Conservation (phyloP, 2,329 filamentous ascomycete species). For the Exophiala calicioides region DNA sequence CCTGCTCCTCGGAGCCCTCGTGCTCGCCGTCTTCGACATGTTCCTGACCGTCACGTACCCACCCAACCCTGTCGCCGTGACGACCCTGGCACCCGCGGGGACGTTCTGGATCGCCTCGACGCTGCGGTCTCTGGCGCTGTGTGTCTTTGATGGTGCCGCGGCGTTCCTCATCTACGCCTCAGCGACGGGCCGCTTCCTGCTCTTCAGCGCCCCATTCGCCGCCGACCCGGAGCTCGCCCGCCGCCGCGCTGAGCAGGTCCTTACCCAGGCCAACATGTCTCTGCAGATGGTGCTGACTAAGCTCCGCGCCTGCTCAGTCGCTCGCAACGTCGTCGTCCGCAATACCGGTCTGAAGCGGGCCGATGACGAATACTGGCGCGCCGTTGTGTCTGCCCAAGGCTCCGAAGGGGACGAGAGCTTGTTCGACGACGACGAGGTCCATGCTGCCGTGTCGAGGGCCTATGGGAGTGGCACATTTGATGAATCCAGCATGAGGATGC, state of each 20-base stretch:
- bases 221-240: constrained; percentile 60
- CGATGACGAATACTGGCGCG: constrained; percentile 72
- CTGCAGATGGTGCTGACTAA: constrained; percentile 65
- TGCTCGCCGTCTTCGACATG: constrained; percentile 64
- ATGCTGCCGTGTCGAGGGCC: constrained; percentile 67
- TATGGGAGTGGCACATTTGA: constrained; percentile 57
- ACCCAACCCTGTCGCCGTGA: constrained; percentile 40
- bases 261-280: constrained; percentile 50
- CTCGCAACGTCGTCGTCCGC: constrained; percentile 76
- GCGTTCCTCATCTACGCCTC: constrained; percentile 72
- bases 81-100: constrained; percentile 37
- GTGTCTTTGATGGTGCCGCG: constrained; percentile 63
- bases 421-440: constrained; percentile 69
- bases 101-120: constrained; percentile 71
- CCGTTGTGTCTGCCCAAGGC: constrained; percentile 66
- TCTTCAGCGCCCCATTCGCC: constrained; percentile 58
- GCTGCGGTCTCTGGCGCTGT: constrained; percentile 65
- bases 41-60: constrained; percentile 67
- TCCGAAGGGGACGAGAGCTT: constrained; percentile 62
- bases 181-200: constrained; percentile 77
- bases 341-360: constrained; percentile 69
- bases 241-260: constrained; percentile 34
- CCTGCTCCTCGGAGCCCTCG: constrained; percentile 67
- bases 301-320: constrained; percentile 69
- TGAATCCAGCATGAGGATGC: constrained; percentile 44